phyloP scores from a whole-genome alignment of 768 basidiomycete genomes.

The Tricholoma terreum region DNA sequence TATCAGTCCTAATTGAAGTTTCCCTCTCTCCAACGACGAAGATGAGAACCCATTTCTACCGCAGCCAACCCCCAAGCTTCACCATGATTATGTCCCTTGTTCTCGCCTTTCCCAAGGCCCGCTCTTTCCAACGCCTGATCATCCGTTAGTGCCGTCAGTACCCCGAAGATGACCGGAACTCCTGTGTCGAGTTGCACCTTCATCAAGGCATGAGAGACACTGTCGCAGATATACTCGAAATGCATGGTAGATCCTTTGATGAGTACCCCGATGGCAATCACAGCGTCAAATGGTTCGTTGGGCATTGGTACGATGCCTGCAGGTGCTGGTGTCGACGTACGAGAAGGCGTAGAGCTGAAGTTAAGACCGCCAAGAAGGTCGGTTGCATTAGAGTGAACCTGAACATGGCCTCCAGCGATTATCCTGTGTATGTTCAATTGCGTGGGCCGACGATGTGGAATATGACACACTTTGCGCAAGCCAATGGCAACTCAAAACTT shows the following conservation, averaged over 20 bases:
- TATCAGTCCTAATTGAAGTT: slow-evolving; percentile 42
- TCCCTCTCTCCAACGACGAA: slow-evolving; percentile 67
- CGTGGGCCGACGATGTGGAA: slow-evolving; percentile 2
- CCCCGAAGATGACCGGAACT: slow-evolving; percentile 94
- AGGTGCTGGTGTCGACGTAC: slow-evolving; percentile 52
- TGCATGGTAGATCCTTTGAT: slow-evolving; percentile 99
- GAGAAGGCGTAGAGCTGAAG: slow-evolving; percentile 42
- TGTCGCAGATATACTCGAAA: slow-evolving; percentile 98
- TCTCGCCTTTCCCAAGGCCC: slow-evolving; percentile 69
- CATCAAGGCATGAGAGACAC: slow-evolving; percentile 93
- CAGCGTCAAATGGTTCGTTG: slow-evolving; percentile 82
- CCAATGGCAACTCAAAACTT: slow-evolving; percentile 90
- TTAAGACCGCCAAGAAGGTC: slow-evolving; percentile 74
- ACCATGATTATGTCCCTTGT: slow-evolving; percentile 93
- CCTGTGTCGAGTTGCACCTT: slow-evolving; percentile 90
- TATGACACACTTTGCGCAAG: slow-evolving; percentile 71
- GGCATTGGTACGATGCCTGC: slow-evolving; percentile 32
- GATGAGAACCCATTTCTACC: slow-evolving; percentile 83
- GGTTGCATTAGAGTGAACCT: slow-evolving; percentile 71
- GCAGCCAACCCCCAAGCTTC: slow-evolving; percentile 98
- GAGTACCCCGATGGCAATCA: slow-evolving; percentile 96
- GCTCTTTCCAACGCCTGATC: slow-evolving; percentile 94
- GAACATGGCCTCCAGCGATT: slow-evolving; percentile 83
- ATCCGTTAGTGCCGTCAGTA: slow-evolving; percentile 88
- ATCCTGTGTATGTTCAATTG: slow-evolving; percentile 48